A percentile compares a stretch with the other conserved stretches of the same genome.
phyloP scores from a whole-genome alignment of 805 yeast species.

The Saturnispora besseyi region DNA sequence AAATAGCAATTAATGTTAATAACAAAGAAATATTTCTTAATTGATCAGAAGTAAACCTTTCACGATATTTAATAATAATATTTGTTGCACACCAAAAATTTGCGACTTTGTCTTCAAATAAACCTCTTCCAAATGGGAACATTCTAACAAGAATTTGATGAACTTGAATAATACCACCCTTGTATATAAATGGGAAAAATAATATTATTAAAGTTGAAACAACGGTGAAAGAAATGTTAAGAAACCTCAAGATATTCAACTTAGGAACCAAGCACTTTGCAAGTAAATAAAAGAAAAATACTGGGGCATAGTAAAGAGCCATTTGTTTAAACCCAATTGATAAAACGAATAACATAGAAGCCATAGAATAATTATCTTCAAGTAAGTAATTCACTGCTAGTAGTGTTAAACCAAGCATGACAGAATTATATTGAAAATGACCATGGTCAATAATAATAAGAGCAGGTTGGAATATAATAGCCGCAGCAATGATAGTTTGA shows the following conservation, averaged over 20 bases:
- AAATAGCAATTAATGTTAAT: slow-evolving; percentile 42
- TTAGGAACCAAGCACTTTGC: slow-evolving; percentile 36
- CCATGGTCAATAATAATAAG: slow-evolving; percentile 88
- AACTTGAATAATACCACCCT: slow-evolving; percentile 40
- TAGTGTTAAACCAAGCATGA: slow-evolving; percentile 83
- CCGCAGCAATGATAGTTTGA: slow-evolving; percentile 66
- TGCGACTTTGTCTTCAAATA: slow-evolving; percentile 96
- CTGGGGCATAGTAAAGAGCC: slow-evolving; percentile 90
- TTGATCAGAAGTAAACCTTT: slow-evolving; percentile 42
- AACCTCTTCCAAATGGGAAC: slow-evolving; percentile 88
- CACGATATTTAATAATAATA: slow-evolving; percentile 60
- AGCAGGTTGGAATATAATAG: slow-evolving; percentile 79
- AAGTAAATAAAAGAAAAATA: slow-evolving; percentile 71
- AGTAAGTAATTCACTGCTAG: slow-evolving; percentile 57
- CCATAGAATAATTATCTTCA: slow-evolving; percentile 53
- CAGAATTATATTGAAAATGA: slow-evolving; percentile 90
- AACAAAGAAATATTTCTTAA: slow-evolving; percentile 51
- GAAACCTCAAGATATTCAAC: slow-evolving; percentile 48
- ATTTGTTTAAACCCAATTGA: slow-evolving; percentile 87
- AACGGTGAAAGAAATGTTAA: slow-evolving; percentile 58
- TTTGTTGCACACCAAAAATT: slow-evolving; percentile 97
- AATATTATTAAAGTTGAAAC: slow-evolving; percentile 40
- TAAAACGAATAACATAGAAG: slow-evolving; percentile 68
- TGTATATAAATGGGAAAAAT: slow-evolving; percentile 51
- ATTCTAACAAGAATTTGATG: slow-evolving; percentile 56